phyloP scores from a whole-genome alignment of 2,329 filamentous ascomycete species.

The Zasmidium citrigriseum region DNA sequence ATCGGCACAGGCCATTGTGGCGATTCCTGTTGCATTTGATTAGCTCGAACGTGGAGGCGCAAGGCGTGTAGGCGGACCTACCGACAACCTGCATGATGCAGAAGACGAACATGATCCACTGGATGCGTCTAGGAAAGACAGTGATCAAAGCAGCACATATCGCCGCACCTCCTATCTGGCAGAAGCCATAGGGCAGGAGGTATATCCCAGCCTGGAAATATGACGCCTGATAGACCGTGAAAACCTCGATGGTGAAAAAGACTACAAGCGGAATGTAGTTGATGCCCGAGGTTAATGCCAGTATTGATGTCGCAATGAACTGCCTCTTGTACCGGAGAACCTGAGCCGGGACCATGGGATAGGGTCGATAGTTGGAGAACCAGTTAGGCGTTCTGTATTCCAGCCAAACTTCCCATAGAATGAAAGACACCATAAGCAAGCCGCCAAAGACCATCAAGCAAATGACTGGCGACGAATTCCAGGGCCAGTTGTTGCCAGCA shows the following conservation, averaged over 20 bases:
- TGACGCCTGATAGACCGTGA: slow-evolving; percentile 58
- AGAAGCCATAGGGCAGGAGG: slow-evolving; percentile 64
- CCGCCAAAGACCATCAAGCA: slow-evolving; percentile 23
- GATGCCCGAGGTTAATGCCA: slow-evolving; percentile 30
- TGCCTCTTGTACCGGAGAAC: slow-evolving; percentile 28
- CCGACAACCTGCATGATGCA: slow-evolving; percentile 66
- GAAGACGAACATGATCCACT: slow-evolving; percentile 58
- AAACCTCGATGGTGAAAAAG: slow-evolving; percentile 64
- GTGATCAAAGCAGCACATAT: slow-evolving; percentile 60
- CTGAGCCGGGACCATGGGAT: slow-evolving; percentile 31
- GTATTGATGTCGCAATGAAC: slow-evolving; percentile 18
- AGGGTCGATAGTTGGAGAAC: no score
- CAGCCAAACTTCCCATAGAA: no score
- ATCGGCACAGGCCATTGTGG: slow-evolving; percentile 24
- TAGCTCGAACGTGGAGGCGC: background rate
- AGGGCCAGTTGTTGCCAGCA: slow-evolving; percentile 10
- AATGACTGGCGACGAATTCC: slow-evolving; percentile 24
- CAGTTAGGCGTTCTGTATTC: no score
- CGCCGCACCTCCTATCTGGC: slow-evolving; percentile 61
- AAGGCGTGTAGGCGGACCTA: background rate
- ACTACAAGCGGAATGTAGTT: slow-evolving; percentile 42
- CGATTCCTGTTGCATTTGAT: slow-evolving; percentile 17
- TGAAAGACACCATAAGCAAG: no score
- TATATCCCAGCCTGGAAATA: slow-evolving; percentile 52
- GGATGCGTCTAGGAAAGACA: slow-evolving; percentile 59